Evolutionary conservation across 208 protist genomes (phyloP), one percentile per base, ranked within the genome.

Genomic region (Acanthamoeba triangularis): DNA sequence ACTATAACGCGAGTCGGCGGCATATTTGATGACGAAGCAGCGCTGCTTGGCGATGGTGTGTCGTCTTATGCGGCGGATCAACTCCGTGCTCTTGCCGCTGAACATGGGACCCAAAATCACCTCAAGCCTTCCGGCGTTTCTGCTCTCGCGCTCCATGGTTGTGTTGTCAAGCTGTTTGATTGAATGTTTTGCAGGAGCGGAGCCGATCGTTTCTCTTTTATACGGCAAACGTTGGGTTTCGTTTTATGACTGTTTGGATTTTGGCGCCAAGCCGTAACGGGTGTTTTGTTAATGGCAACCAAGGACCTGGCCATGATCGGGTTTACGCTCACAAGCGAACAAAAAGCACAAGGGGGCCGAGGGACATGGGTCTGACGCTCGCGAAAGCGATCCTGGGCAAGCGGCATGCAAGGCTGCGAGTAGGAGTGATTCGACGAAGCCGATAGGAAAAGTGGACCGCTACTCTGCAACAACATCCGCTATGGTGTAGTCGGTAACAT

Each of bases 11-110:
- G 92, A 96, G 97, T 99, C 99, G 30, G 97, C 95, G 35, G 94
- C 94, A 97, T 99, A 99, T 97, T 99, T 99, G 90, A 99, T 98
- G 3, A 99, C 95, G 28, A 98, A 98, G 94, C 98, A 99, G 35
- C 96, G 96, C 54, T 97, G 97, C 8, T 96, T 96, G 10, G 98
- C 98, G 92, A 98, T 96, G 30, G 97, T 97, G 95, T 99, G 97
- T 11, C 98, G 97, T 33, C 97, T 96, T 4, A 99, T 96, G n/a
- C 98, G 97, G 30, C 98, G 97, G 95, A 99, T 98, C 35, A 99
- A 96, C 95, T 99, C 98, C 0, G 98, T 99, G 11, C 98, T 98
- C 97, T 99, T 99, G 3, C 80, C 94, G 7, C 69, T 87, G 61
- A 94, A 94, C 90, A 94, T 94, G 8, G 90, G 90, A 52, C 90